A percentile compares a stretch with the other conserved stretches of the same genome.
phyloP scores from a whole-genome alignment of 169 alveolate species.

The Plasmodium sp. region DNA sequence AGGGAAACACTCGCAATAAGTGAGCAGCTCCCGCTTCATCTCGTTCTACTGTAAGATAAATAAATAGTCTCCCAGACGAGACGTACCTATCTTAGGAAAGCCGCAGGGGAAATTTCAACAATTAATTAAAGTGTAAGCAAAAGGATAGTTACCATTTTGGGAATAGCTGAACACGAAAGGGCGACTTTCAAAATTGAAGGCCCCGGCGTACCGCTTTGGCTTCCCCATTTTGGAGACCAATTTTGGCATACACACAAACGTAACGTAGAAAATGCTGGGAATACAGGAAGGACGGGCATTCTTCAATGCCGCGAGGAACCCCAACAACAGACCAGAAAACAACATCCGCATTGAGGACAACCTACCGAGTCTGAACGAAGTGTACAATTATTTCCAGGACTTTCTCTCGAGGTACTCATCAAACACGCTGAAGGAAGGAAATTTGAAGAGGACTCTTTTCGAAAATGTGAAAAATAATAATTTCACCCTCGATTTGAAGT shows the following conservation, averaged over 20 bases:
- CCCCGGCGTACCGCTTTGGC: background rate
- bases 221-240: background rate
- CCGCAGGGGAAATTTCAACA: background rate
- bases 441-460: constrained; percentile 79
- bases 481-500: constrained; percentile 81
- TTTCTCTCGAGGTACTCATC: constrained; percentile 84
- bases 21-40: background rate
- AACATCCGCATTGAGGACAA: constrained; percentile 76
- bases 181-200: background rate
- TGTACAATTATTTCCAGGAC: constrained; percentile 80
- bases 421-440: constrained; percentile 84
- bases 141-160: background rate
- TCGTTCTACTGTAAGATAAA: background rate
- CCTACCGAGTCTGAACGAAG: constrained; percentile 83
- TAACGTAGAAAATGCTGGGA: constrained; percentile 15
- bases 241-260: background rate
- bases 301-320: constrained; percentile 75
- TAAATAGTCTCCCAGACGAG: background rate
- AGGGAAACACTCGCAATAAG: background rate
- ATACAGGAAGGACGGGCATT: constrained; percentile 86
- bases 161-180: background rate
- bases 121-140: background rate
- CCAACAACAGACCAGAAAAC: constrained; percentile 61
- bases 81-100: background rate
- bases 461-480: constrained; percentile 85